Base-by-base conservation (phyloP, 202 grass and related monocot species). In the Bolboschoenoplectus hybrid region DNA sequence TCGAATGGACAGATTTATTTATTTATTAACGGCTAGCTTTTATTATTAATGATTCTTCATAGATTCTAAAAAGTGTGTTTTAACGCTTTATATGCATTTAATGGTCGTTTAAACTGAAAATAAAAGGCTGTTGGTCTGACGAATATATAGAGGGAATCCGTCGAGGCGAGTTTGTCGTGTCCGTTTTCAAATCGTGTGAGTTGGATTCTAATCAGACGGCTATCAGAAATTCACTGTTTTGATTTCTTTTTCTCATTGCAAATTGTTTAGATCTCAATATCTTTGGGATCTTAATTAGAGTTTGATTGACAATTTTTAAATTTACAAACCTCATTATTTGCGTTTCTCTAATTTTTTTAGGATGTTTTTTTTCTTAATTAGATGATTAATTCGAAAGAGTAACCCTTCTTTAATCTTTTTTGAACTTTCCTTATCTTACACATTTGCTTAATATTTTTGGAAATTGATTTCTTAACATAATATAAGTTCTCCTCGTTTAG, bases 161-260 rank as follows among this genome's bases (percentile, higher is more conserved):
- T 39, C 51, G 13, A 10, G 52, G 26, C 60, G 43, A 75, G 53
- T 65, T 74, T 63, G 63, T 67, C 13, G 3, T 66, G n/a, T 55
- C 63, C 40, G 65, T 65, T 65, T 56, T 87, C 66, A 47, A 87
- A 87, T 87, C 3, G 4, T 5, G 2, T 7, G 12, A 65, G 12
- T 56, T 49, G 3, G 87, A 88, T 88, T n/a, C 20, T 39, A 14
- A 88, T 88, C 87, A 17, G 70, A 85, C 45, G 81, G 81, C 43
- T 38, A 47, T n/a, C 5, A 58, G 13, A 7, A 51, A 38, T 36
- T 9, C 35, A 56, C 20, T 60, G 6, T 58, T 16, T 60, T 12
- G 26, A 9, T 70, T 45, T 70, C 36, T 43, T 75, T 26, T 50
- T 50, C 16, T 46, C 8, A 13, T 7, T 46, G 69, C 69, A 17